Evolutionary conservation across 768 basidiomycete species (phyloP).

Genomic region (Termitomyces eurrhizus): DNA sequence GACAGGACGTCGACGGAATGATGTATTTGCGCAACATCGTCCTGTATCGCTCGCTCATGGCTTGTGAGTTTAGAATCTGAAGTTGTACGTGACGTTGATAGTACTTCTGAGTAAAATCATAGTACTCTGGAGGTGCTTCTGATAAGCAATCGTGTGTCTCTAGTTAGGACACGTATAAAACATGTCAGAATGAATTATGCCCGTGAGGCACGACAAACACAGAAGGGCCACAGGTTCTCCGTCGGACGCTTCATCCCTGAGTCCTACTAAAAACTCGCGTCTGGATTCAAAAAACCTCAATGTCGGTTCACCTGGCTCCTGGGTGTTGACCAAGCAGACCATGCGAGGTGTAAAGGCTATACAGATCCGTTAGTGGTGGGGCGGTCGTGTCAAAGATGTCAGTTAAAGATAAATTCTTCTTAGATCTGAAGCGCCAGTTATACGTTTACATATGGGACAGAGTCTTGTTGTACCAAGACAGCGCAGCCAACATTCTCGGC

Average conservation of each 20-base stretch:
- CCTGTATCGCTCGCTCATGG: too few species aligned
- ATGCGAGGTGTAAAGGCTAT: not conserved
- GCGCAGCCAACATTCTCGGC: slow-evolving; percentile 79
- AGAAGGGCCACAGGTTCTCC: not conserved
- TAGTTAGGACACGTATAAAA: not conserved
- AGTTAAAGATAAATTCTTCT: slow-evolving; percentile 67
- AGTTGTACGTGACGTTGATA: too few species aligned
- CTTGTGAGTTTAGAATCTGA: too few species aligned
- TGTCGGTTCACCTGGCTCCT: not conserved
- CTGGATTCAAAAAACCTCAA: not conserved
- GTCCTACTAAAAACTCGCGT: not conserved
- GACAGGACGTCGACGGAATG: too few species aligned
- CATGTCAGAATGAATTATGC: not conserved
- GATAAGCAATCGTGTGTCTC: not conserved
- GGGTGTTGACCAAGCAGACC: not conserved
- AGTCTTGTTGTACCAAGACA: slow-evolving; percentile 79
- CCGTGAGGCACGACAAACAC: not conserved
- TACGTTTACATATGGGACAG: slow-evolving; percentile 86
- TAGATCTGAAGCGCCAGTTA: slow-evolving; percentile 72
- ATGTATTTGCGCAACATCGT: too few species aligned
- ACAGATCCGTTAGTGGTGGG: not conserved
- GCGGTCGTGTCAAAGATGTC: not conserved
- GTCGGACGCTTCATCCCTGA: not conserved
- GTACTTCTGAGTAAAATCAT: too few species aligned
- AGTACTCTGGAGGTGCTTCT: too few species aligned